Base-by-base conservation (phyloP, 1,139 yeast species). In the Meyerozyma smithsonii region DNA sequence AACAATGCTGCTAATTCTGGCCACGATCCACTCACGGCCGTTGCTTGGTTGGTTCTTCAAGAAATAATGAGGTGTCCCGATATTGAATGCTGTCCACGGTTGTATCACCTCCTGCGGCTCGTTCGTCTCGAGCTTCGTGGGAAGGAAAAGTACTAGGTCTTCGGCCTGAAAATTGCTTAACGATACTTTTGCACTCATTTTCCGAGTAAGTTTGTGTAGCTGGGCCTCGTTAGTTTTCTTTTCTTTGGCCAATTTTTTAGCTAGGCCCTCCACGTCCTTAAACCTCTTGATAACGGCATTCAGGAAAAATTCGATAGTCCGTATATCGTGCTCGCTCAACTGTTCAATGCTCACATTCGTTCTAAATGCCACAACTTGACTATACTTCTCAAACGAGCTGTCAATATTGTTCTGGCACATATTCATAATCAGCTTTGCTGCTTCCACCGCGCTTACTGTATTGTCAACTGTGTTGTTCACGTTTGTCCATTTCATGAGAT, bases 181-280 rank as follows among this genome's bases (percentile, higher is more conserved):
- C 0, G 95, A 73, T 2, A 90, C 74, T 54, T 83, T 82, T 39
- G 72, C 67, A 10, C 62, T 59, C 6, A 65, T 41, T 40, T 67
- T 72, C 36, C 62, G 55, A 33, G 61, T 56, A 30, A 73, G 47
- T 44, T 62, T 55, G 43, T 56, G 51, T 19, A 69, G 39, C 47
- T 74, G 76, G 46, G 74, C 75, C 40, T 75, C 67, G 41, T 74
- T 69, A 38, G 64, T 55, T 49, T 77, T 79, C 47, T 78, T 82
- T 49, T 89, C 96, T 53, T 83, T 83, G 42, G 90, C 86, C 44
- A 87, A 72, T 53, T 81, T 84, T 53, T 94, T 81, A 1, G 97
- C 97, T 50, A 89, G 72, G n/a, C 84, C 81, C 58, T 92, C 97
- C 38, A 90, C 95, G 55, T 90, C 97, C 44, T 77, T 78, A 54